phyloP scores from a whole-genome alignment of 805 yeast species.

The Blastobotrys chiropterorum region DNA sequence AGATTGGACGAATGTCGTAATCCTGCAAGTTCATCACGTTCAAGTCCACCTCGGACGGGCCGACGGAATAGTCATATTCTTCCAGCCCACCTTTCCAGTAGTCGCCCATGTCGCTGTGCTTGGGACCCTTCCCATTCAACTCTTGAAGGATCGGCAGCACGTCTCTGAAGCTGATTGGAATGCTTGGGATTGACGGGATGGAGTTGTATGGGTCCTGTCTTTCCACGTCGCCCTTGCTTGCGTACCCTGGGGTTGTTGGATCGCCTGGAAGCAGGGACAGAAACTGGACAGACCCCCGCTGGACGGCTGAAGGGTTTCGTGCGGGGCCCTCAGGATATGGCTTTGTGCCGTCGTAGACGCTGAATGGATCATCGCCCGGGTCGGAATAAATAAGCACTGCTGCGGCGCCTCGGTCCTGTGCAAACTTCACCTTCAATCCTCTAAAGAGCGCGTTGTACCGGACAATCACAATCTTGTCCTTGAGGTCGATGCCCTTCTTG shows the following conservation, averaged over 20 bases:
- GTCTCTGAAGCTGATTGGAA: conserved; percentile 62
- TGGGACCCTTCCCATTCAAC: conserved; percentile 52
- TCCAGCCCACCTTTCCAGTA: conserved; percentile 43
- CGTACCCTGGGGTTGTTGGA: conserved; percentile 69
- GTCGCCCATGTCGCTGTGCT: conserved; percentile 34
- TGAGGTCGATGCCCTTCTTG: conserved; percentile 42
- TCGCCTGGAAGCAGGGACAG: conserved; percentile 63
- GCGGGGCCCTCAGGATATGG: conserved; percentile 75
- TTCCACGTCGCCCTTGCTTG: conserved; percentile 43
- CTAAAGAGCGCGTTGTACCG: conserved; percentile 64
- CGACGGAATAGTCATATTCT: conserved; percentile 44
- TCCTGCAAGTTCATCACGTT: conserved; percentile 57
- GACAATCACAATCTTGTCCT: conserved; percentile 57
- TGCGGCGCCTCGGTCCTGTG: conserved; percentile 62
- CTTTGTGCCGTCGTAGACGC: conserved; percentile 50
- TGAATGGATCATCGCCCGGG: conserved; percentile 51
- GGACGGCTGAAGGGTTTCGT: conserved; percentile 67
- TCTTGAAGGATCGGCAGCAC: conserved; percentile 55
- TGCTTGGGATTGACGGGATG: conserved; percentile 61
- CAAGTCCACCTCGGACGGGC: conserved; percentile 43
- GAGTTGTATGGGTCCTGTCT: conserved; percentile 44
- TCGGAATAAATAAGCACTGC: conserved; percentile 67
- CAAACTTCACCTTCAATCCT: conserved; percentile 71
- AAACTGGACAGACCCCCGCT: conserved; percentile 69
- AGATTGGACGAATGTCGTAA: conserved; percentile 53